Base-by-base conservation (phyloP, 768 basidiomycete genomes). In the Stropharia rugosoannulata region DNA sequence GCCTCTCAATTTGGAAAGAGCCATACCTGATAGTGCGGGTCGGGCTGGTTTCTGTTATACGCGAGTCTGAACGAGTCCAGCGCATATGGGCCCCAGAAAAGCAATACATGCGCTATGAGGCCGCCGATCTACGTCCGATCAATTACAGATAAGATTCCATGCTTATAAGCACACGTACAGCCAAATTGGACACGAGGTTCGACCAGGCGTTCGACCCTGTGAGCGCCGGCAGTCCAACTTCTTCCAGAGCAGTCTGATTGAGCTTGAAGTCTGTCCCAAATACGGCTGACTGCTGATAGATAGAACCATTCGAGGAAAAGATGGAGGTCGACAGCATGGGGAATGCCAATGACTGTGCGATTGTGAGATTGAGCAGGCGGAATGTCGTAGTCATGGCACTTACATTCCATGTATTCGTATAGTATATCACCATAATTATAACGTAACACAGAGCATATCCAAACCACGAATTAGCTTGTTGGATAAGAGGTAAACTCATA, bases 241-340 rank as follows among this genome's bases (percentile, higher is more conserved):
- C 73, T 4, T 75, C 66, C 12, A 86, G 68, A 1, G 83, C 83
- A 0, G 82, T 83, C 38, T 77, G 62, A 65, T 86, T 84, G 16
- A 87, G 71, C 38, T 71, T 65, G 66, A 81, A 82, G 10, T 75
- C 73, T 2, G 68, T 57, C 1, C 80, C 80, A 55, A 86, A 84
- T 5, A 87, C 80, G 6, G 76, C 73, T 1, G 71, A 64, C 62
- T 85, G 83, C 32, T 83, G 63, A 61, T 85, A 87, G 15, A 77
- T 60, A 0, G 78, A 77, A 13, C 85, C 84, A 59, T 85, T 80
- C 1, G 72, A 63, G 4, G 76, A 74, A 64, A 84, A 85, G 6
- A 86, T 75, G 0, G 81, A 78, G 0, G 81, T 80, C 0, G 85
- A 84, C 29, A 87, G 67, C 77, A 87, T 83, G 0, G 84, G 85